Percentiles rank a stretch among this genome's conserved stretches.
phyloP scores from a whole-genome alignment of 208 protist genomes.

The Crithidia mellificae region DNA sequence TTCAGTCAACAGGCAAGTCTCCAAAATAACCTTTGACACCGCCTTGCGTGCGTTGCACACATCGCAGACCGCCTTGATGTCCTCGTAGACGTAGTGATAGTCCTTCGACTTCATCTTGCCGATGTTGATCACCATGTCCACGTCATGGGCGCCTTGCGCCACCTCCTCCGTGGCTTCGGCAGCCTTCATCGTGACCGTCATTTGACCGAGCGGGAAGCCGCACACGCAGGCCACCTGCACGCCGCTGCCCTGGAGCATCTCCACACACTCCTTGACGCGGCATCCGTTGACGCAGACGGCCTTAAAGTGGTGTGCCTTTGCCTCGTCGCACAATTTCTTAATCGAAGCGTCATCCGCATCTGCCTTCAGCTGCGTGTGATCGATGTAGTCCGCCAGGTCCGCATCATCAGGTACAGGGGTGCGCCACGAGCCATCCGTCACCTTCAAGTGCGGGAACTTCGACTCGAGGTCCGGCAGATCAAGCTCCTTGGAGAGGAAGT shows the following conservation, averaged over 20 bases:
- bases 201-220: constrained; percentile 94
- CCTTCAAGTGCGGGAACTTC: constrained; percentile 65
- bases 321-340: constrained; percentile 88
- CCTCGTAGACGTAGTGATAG: constrained; percentile 83
- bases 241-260: constrained; percentile 42
- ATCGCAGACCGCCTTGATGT: constrained; percentile 80
- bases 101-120: constrained; percentile 84
- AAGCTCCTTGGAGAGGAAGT: constrained; percentile 42
- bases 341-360: constrained; percentile 62
- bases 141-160: constrained; percentile 81
- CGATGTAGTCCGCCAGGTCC: constrained; percentile 73
- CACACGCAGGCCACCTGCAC: constrained; percentile 75
- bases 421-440: constrained; percentile 59
- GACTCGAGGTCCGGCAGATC: constrained; percentile 46
- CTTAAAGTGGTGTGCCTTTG: constrained; percentile 76
- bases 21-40: constrained; percentile 92
- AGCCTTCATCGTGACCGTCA: constrained; percentile 77
- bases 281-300: constrained; percentile 94
- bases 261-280: constrained; percentile 52
- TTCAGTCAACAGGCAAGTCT: constrained; percentile 88
- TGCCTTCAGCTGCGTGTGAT: constrained; percentile 93
- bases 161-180: constrained; percentile 77
- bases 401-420: constrained; percentile 7
- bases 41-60: constrained; percentile 36
- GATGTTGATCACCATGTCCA: constrained; percentile 96